Evolutionary conservation across 2,329 filamentous ascomycete genomes (phyloP).

Genomic region (Eutypa lata): DNA sequence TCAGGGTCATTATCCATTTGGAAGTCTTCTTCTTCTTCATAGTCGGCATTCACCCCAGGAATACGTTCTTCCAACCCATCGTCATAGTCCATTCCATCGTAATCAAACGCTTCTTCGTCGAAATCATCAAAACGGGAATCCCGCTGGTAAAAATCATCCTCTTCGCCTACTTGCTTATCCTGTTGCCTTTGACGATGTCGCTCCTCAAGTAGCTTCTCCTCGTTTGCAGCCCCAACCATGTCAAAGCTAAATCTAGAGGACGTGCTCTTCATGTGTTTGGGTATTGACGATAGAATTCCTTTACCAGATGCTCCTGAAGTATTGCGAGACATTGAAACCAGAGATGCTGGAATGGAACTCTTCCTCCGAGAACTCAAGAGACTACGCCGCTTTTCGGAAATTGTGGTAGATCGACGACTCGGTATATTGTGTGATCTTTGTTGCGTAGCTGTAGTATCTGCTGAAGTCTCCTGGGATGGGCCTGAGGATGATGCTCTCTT

Average conservation of each 20-base stretch:
- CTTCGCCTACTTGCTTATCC: conserved; percentile 50
- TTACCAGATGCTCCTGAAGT: conserved; percentile 46
- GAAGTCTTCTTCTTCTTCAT: conserved; percentile 40
- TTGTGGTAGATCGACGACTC: conserved; percentile 6
- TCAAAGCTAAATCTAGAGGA: conserved; percentile 82
- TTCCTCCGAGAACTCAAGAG: conserved; percentile 14
- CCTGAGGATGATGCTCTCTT: conserved; percentile 29
- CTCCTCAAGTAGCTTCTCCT: conserved; percentile 70
- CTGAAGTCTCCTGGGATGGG: conserved; percentile 29
- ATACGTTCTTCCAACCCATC: conserved; percentile 66
- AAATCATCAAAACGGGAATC: conserved; percentile 60
- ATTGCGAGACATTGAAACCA: conserved; percentile 47
- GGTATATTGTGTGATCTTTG: conserved; percentile 15
- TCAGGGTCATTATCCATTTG: conserved; percentile 42
- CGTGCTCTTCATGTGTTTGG: conserved; percentile 69
- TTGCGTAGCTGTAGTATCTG: conserved; percentile 19
- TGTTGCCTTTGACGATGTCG: conserved; percentile 65
- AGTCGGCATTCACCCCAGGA: conserved; percentile 51
- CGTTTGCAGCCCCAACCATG: conserved; percentile 66
- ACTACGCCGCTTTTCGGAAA: conserved; percentile 3
- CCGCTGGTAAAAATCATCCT: conserved; percentile 27
- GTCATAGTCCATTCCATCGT: conserved; percentile 63
- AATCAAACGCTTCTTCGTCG: conserved; percentile 59
- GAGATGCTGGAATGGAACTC: conserved; percentile 29
- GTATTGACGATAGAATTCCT: conserved; percentile 47